Evolutionary conservation across 2,329 filamentous ascomycete genomes (phyloP), one percentile per base, ranked within the genome.

Genomic region (Fusarium sp.): DNA sequence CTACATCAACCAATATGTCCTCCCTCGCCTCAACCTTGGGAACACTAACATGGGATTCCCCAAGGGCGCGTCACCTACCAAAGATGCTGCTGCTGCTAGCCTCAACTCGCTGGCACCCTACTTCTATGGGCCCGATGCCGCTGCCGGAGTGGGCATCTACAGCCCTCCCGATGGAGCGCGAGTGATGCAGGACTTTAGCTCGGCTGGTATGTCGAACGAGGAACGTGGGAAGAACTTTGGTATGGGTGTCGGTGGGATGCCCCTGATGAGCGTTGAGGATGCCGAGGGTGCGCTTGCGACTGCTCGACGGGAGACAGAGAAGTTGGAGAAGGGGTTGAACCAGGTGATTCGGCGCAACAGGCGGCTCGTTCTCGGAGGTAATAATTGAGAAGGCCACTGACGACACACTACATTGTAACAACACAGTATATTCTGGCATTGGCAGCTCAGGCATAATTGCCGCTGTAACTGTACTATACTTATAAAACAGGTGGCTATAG

Each of bases 1-100:
- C 71, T 89, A 88, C 73, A 88, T 89, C 73, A 89, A 89, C 72
- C 86, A 89, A 72, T 88, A 87, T 63, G 84, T 89, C 2, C 77
- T 89, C 31, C 86, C 87, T 15, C 81, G 82, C 4, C 77, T 86
- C 14, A 85, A 84, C 63, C 76, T 85, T 3, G 81, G 81, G 35
- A 78, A 77, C 25, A 78, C 79, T 52, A 82, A 81, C 55, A 75
- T 79, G 68, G 75, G 75, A 6, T 71, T 73, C 21, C 69, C 76
- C 10, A 79, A 78, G 62, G 75, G 73, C 6, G 66, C 73, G 1
- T 69, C 75, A 1, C 70, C 76, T 3, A 71, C 77, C 9, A 79
- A 79, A 47, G 77, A 82, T 19, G 76, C 79, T 11, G 78, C 80
- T 19, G 78, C 80, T 35, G 78, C 80, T 8, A 83, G 80, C 61